Evolutionary conservation across 1,284 basidiomycete genomes (phyloP).

Genomic region (Tetrapyrgos nigripes): DNA sequence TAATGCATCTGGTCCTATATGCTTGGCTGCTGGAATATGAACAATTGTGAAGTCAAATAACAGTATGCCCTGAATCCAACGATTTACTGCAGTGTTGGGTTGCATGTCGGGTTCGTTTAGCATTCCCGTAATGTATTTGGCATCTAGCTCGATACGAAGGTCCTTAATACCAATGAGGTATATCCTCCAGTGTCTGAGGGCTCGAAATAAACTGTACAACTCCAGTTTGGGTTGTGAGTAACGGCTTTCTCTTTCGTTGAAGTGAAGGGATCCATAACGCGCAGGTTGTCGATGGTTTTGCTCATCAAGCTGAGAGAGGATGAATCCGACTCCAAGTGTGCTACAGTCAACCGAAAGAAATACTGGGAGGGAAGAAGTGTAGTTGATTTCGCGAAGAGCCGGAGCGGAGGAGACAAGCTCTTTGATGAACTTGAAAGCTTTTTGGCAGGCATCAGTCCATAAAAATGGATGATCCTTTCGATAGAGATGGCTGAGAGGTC

Average conservation of each 20-base stretch:
- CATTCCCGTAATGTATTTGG: slow-evolving; percentile 4
- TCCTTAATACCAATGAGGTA: no score
- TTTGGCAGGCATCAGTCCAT: no score
- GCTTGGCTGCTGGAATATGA: slow-evolving; percentile 1
- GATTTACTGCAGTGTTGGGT: slow-evolving; percentile 1
- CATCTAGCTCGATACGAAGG: no score
- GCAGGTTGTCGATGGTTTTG: slow-evolving; percentile 24
- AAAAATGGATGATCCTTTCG: no score
- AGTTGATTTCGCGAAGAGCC: slow-evolving; percentile 3
- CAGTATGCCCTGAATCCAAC: slow-evolving; percentile 5
- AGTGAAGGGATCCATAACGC: slow-evolving; percentile 41
- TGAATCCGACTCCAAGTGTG: slow-evolving; percentile 38
- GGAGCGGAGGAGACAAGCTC: not conserved
- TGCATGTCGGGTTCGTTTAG: slow-evolving; percentile 2
- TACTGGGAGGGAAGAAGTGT: slow-evolving; percentile 17
- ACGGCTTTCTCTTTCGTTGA: slow-evolving; percentile 38
- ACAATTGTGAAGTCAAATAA: slow-evolving; percentile 5
- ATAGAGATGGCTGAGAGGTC: no score
- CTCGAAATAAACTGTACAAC: slow-evolving; percentile 1
- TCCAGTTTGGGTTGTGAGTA: slow-evolving; percentile 42
- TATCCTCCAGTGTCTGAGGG: not conserved
- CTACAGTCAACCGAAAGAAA: slow-evolving; percentile 43
- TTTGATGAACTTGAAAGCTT: no score
- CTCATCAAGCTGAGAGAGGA: slow-evolving; percentile 34
- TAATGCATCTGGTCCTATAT: slow-evolving; percentile 7